Base-by-base conservation (phyloP, 139 green algal species). In the Nannochloris sp. region DNA sequence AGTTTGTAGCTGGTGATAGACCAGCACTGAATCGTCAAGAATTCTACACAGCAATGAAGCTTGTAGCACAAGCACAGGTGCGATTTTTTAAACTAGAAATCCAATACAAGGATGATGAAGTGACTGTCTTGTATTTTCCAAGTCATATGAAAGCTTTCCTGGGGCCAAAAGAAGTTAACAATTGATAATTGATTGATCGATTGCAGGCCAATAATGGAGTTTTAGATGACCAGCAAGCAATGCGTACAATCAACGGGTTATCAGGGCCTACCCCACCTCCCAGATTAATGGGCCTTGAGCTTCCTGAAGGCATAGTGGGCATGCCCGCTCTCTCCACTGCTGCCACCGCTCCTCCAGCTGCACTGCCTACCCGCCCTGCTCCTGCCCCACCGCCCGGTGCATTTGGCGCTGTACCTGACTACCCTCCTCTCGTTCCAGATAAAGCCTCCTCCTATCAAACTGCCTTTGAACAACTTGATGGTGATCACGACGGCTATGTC, bases 41-140 rank as follows among this genome's bases (percentile, higher is more conserved):
- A 60, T 96, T 96, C 60, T 83, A 75, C 29, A 79, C 76, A 9
- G 76, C 88, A 2, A 76, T 96, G 67, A 77, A 87, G n/a, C 72
- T 96, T 45, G 82, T 95, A 1, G 79, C 86, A 0, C 65, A 91
- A 23, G 88, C 86, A 0, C 89, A 93, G 82, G 83, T 85, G 46
- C 27, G n/a, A n/a, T n/a, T n/a, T n/a, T n/a, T n/a, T n/a, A n/a
- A n/a, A n/a, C n/a, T n/a, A 61, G 4, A 46, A 45, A n/a, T n/a
- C n/a, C n/a, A n/a, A n/a, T n/a, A n/a, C n/a, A n/a, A n/a, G n/a
- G n/a, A n/a, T n/a, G 51, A 60, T 12, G 13, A 13, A 13, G 42
- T 19, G 42, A 51, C 19, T n/a, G 19, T 19, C 19, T 51, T 51
- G 19, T 51, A n/a, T 51, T 51, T 19, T 19, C 19, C 19, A 19